Conservation (phyloP, 768 basidiomycete genomes). For the Stropharia rugosoannulata region DNA sequence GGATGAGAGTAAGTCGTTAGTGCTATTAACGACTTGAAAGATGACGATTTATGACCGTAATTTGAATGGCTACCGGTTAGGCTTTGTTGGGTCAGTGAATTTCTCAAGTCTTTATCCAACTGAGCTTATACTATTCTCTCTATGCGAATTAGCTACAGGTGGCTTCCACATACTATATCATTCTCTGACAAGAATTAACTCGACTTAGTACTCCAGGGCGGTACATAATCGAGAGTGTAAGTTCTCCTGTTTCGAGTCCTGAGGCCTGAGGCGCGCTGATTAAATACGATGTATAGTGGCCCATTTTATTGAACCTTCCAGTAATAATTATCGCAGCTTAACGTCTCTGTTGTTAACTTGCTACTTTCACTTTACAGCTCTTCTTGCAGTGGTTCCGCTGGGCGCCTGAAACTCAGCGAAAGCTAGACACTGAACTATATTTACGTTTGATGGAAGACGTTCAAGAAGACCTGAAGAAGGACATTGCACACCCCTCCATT, state of each 20-base stretch:
- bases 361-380: conserved; percentile 12
- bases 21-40: background rate
- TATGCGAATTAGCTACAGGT: background rate
- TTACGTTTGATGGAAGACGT: conserved; percentile 24
- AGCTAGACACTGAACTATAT: conserved; percentile 22
- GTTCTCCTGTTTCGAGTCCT: background rate
- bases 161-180: background rate
- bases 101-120: background rate
- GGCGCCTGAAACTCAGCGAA: conserved; percentile 23
- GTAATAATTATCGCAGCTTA: background rate
- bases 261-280: background rate
- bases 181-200: background rate
- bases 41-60: background rate
- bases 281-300: conserved; percentile 10
- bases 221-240: conserved; percentile 20
- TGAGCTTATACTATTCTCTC: background rate
- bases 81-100: conserved; percentile 2
- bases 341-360: background rate
- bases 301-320: conserved; percentile 16
- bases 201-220: conserved; percentile 14
- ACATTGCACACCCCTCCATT: conserved; percentile 30
- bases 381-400: conserved; percentile 30
- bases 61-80: background rate
- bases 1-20: conserved; percentile 18
- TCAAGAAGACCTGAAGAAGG: conserved; percentile 17